Conservation (phyloP, 2,329 filamentous ascomycete genomes). For the Fusarium haematococcum region DNA sequence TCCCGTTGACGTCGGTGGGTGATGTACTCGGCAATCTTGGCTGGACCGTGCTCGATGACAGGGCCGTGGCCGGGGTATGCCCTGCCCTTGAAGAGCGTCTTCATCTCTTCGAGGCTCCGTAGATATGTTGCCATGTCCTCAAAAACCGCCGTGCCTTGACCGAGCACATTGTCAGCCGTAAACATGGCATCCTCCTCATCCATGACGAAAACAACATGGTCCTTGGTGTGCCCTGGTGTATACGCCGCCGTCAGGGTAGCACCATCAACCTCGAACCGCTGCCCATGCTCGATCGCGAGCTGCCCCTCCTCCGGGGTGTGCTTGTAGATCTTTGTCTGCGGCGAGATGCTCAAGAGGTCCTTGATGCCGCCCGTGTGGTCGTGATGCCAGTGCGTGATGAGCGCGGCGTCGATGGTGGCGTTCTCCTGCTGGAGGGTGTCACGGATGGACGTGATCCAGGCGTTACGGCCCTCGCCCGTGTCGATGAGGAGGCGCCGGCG, state of each 20-base stretch:
- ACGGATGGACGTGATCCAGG: conserved; percentile 77
- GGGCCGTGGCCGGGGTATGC: conserved; percentile 92
- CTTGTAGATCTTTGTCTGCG: conserved; percentile 74
- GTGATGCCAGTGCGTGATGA: conserved; percentile 93
- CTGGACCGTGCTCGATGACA: conserved; percentile 77
- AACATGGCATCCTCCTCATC: conserved; percentile 87
- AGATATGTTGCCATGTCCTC: conserved; percentile 80
- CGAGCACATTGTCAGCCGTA: conserved; percentile 89
- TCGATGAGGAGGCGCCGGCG: conserved; percentile 83
- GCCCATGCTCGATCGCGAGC: conserved; percentile 58
- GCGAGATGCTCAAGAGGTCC: conserved; percentile 75
- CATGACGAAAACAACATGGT: conserved; percentile 84
- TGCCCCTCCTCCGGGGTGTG: conserved; percentile 67
- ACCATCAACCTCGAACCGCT: conserved; percentile 68
- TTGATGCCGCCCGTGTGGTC: conserved; percentile 85
- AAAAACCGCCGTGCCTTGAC: conserved; percentile 88
- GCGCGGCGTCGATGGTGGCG: conserved; percentile 73
- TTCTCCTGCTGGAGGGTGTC: conserved; percentile 74
- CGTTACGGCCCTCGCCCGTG: conserved; percentile 83
- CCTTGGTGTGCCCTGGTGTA: conserved; percentile 77
- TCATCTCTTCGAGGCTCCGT: conserved; percentile 76
- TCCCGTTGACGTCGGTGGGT: conserved; percentile 83
- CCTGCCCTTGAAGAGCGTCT: conserved; percentile 70
- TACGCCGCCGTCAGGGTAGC: conserved; percentile 74
- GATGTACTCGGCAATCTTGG: conserved; percentile 85